A percentile compares a stretch with the other conserved stretches of the same genome.
Evolutionary conservation across 257 asterid species (phyloP).

Genomic region (Fraxinus cuspidata): DNA sequence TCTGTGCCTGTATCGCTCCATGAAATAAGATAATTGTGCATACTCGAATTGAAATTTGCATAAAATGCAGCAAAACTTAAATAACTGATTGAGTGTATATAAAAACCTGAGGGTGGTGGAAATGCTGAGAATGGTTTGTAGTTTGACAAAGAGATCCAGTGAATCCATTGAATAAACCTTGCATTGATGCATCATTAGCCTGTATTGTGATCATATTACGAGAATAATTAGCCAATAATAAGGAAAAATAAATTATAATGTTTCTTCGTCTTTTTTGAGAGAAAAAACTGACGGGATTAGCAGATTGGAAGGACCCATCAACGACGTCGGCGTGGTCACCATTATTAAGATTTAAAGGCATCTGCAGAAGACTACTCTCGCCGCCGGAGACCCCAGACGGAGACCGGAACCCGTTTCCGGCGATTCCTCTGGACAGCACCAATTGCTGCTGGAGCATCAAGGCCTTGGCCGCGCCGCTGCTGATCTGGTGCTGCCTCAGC

Average conservation of each 20-base stretch:
- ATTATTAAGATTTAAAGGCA: conserved; percentile 40
- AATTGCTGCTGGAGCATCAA: conserved; percentile 74
- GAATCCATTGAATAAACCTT: conserved; percentile 73
- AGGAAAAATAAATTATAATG: not conserved
- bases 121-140: conserved; percentile 60
- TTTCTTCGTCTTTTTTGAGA: not conserved
- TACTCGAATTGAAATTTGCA: not conserved
- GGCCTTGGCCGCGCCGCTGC: conserved; percentile 57
- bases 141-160: conserved; percentile 72
- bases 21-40: not conserved
- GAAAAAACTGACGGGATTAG: conserved; percentile 46
- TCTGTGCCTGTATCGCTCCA: conserved; percentile 44
- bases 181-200: conserved; percentile 64
- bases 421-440: conserved; percentile 55
- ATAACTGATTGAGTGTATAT: not conserved
- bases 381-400: conserved; percentile 33
- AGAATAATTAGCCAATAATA: conserved; percentile 18
- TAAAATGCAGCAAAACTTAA: not conserved
- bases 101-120: conserved; percentile 61
- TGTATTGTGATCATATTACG: conserved; percentile 30
- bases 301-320: conserved; percentile 48
- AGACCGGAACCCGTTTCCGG: conserved; percentile 47
- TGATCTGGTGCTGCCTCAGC: conserved; percentile 72
- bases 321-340: conserved; percentile 52
- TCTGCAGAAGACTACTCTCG: conserved; percentile 39